Evolutionary conservation across 441 rosid genomes (phyloP), one percentile per base, ranked within the genome.

Genomic region (Hypseocharis bilobata): DNA sequence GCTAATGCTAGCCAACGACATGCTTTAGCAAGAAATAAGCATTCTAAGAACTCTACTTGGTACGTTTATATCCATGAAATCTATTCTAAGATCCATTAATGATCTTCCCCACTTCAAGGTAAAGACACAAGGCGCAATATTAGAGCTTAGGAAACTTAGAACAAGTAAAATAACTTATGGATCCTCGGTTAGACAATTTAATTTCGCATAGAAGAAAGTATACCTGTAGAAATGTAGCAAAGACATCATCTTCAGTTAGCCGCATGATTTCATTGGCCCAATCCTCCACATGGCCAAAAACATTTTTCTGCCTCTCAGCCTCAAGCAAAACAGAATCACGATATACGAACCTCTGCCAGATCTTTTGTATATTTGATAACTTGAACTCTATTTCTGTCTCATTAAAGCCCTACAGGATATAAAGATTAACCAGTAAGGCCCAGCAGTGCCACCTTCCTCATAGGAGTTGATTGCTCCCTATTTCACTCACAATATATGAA

Each of bases 281-380:
- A 60, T 87, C 88, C 11, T 81, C 84, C 72, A 76, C 72, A 32
- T 14, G 76, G 13, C 88, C 87, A 63, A 40, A 71, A 19, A 38
- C 73, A 56, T 71, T 63, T 70, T 76, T 85, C 61, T 92, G 97
- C 81, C 98, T 83, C 45, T 84, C 85, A 2, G 95, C 96, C 85
- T 92, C 98, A 55, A 90, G 88, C 83, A 92, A 73, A 62, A 88
- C 56, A 13, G 92, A 82, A 79, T 86, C 85, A 11, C 91, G 88
- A 65, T 90, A 87, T 74, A 87, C 70, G 72, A 92, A 92, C 70
- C 98, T 85, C 76, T 86, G 89, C 96, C 95, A 87, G 49, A 92
- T 76, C 76, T 85, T 90, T 77, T 78, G 81, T 57, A 92, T 89
- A 70, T 85, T 90, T 65, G 62, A 75, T 66, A 86, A 72, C 71